Percentiles rank a stretch among this genome's conserved stretches.
Conservation (phyloP, 2,329 filamentous ascomycete genomes). For the Westerdykella ornata region DNA sequence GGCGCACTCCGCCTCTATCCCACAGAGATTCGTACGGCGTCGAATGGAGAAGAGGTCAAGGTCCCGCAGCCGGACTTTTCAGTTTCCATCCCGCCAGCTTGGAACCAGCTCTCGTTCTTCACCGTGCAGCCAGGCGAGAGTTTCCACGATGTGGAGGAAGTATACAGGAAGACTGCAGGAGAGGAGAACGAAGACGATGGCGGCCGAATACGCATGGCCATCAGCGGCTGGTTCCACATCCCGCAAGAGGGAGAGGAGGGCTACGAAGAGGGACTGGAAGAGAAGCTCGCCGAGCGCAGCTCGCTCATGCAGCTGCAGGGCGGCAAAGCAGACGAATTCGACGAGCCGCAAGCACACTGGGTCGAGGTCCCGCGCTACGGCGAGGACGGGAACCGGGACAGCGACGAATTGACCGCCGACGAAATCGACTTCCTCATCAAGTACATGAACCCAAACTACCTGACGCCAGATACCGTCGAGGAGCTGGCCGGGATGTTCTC, state of each 20-base stretch:
- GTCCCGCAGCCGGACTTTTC: conserved; percentile 71
- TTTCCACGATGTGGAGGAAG: conserved; percentile 98
- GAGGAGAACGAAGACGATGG: conserved; percentile 60
- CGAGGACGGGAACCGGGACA: conserved; percentile 30
- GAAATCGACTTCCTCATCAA: conserved; percentile 87
- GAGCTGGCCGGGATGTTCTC: conserved; percentile 73
- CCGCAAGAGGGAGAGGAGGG: conserved; percentile 91
- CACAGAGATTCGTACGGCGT: conserved; percentile 55
- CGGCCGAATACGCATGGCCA: conserved; percentile 86
- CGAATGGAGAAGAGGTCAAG: conserved; percentile 67
- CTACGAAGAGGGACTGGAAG: conserved; percentile 79
- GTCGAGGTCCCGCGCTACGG: conserved; percentile 37
- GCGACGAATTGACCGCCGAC: conserved; percentile 59
- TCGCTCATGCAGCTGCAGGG: conserved; percentile 85
- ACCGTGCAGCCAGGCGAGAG: conserved; percentile 97
- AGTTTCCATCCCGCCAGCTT: conserved; percentile 84
- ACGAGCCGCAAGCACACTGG: conserved; percentile 63
- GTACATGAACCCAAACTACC: conserved; percentile 82
- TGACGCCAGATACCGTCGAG: conserved; percentile 85
- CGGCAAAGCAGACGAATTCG: conserved; percentile 79
- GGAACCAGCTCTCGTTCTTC: conserved; percentile 98
- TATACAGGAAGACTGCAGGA: conserved; percentile 63
- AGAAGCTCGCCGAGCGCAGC: conserved; percentile 80
- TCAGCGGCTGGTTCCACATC: conserved; percentile 98
- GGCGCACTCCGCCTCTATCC: conserved; percentile 90